Conservation (phyloP, 164 flowering plant species). For the Magnolia changhungtana region DNA sequence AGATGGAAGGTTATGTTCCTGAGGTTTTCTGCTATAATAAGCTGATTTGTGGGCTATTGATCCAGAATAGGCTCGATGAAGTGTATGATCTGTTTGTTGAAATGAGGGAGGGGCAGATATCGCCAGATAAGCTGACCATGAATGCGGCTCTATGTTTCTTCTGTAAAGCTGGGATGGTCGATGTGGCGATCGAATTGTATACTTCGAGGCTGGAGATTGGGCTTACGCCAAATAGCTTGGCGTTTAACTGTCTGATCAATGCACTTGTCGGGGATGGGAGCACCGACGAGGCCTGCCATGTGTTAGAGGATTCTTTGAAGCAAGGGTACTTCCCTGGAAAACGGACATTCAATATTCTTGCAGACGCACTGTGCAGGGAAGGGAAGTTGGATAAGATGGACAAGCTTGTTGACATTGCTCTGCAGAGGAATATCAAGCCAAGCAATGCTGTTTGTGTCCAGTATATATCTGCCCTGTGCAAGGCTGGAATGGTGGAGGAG, state of each 20-base stretch:
- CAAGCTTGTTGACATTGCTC: constrained; percentile 42
- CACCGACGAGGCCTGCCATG: constrained; percentile 53
- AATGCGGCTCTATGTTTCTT: constrained; percentile 67
- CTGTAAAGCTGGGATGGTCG: constrained; percentile 85
- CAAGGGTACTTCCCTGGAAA: constrained; percentile 61
- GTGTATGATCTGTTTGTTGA: constrained; percentile 66
- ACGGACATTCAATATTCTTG: constrained; percentile 47
- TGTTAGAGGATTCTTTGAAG: constrained; percentile 44
- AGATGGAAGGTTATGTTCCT: constrained; percentile 54
- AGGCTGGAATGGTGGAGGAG: constrained; percentile 46
- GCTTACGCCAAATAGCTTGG: constrained; percentile 47
- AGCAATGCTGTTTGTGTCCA: constrained; percentile 33
- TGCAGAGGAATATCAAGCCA: constrained; percentile 35
- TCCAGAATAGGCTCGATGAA: constrained; percentile 49
- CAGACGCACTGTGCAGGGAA: constrained; percentile 54
- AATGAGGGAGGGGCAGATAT: constrained; percentile 51
- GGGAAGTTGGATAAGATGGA: constrained; percentile 65
- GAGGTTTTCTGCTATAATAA: constrained; percentile 50
- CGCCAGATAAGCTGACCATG: constrained; percentile 73
- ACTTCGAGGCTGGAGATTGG: constrained; percentile 50
- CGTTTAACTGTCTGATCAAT: constrained; percentile 58
- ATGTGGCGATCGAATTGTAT: constrained; percentile 62
- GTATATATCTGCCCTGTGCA: constrained; percentile 54
- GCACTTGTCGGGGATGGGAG: constrained; percentile 60
- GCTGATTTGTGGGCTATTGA: constrained; percentile 60